Percentiles rank a stretch among this genome's conserved stretches.
Evolutionary conservation across 73 alveolate species (phyloP).

Genomic region (Uronychia binucleata): DNA sequence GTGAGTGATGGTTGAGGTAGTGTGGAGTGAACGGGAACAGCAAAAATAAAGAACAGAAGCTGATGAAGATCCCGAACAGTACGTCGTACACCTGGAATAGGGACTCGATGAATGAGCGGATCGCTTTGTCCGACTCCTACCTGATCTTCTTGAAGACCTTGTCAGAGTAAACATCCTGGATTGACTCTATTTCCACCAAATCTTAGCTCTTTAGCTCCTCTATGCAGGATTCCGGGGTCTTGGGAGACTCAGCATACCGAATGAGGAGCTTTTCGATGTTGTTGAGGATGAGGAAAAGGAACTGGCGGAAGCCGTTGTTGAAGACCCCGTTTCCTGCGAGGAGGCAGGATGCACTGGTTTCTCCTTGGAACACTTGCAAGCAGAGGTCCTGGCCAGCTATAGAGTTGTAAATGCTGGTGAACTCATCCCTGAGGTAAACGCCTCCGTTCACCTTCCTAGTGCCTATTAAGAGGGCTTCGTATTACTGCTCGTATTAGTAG

Average conservation of each 20-base stretch:
- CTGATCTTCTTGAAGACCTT: constrained; percentile 8
- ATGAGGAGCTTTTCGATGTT: constrained; percentile 1
- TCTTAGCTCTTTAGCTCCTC: not conserved
- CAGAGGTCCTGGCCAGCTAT: constrained; percentile 4
- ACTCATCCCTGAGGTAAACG: constrained; percentile 1
- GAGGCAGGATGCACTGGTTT: constrained; percentile 2
- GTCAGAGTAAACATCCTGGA: constrained; percentile 24
- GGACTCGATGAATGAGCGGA: not conserved
- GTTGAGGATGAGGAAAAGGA: constrained; percentile 14
- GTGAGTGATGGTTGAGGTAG: too few species aligned
- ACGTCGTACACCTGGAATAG: constrained; percentile 33
- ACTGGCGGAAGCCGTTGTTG: constrained; percentile 13
- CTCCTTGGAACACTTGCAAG: constrained; percentile 7
- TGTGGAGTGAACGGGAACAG: constrained; percentile 5
- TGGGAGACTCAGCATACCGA: not conserved
- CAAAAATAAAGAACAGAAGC: constrained; percentile 23
- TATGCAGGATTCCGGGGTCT: not conserved
- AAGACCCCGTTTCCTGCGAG: constrained; percentile 11
- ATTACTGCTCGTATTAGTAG: constrained; percentile 14
- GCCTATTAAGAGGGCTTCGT: constrained; percentile 6
- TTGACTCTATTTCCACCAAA: constrained; percentile 14
- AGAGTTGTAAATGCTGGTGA: not conserved
- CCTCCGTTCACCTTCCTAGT: not conserved
- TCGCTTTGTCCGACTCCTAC: not conserved
- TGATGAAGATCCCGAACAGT: constrained; percentile 29